phyloP scores from a whole-genome alignment of 2,329 filamentous ascomycete species.

The Alternaria atra region DNA sequence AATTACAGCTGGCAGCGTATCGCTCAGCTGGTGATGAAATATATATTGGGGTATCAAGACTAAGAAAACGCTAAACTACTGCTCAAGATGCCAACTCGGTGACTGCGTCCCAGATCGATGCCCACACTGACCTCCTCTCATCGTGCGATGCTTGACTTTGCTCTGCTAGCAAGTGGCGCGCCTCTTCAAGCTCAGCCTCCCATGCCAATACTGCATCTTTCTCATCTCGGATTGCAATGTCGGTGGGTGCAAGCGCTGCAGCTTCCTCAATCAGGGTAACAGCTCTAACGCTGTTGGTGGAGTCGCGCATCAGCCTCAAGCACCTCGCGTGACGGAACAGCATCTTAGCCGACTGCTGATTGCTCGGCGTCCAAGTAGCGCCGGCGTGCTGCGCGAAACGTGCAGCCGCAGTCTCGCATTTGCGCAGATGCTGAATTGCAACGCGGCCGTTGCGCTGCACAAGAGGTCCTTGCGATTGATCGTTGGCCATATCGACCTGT shows the following conservation, averaged over 20 bases:
- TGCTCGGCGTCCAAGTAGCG: slow-evolving; percentile 36
- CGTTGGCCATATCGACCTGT: slow-evolving; percentile 34
- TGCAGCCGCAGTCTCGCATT: slow-evolving; percentile 33
- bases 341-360: slow-evolving; percentile 36
- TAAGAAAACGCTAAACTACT: background rate
- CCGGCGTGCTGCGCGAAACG: slow-evolving; percentile 35
- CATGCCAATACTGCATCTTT: slow-evolving; percentile 27
- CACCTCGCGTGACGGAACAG: slow-evolving; percentile 34
- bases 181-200: slow-evolving; percentile 27
- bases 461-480: slow-evolving; percentile 1
- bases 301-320: slow-evolving; percentile 25
- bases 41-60: slow-evolving; percentile 2
- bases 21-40: background rate
- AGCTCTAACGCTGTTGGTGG: slow-evolving; percentile 21
- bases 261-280: slow-evolving; percentile 30
- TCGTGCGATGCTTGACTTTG: background rate
- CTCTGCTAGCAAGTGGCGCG: slow-evolving; percentile 7
- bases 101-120: background rate
- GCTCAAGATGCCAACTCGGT: slow-evolving; percentile 17
- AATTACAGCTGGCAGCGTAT: background rate
- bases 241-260: slow-evolving; percentile 26
- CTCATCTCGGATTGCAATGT: slow-evolving; percentile 30
- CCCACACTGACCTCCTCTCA: slow-evolving; percentile 1
- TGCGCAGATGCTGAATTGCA: slow-evolving; percentile 28
- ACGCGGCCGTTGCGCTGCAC: slow-evolving; percentile 26